A percentile compares a stretch with the other conserved stretches of the same genome.
Evolutionary conservation across 805 yeast genomes (phyloP).

Genomic region (Candida sanyiensis): DNA sequence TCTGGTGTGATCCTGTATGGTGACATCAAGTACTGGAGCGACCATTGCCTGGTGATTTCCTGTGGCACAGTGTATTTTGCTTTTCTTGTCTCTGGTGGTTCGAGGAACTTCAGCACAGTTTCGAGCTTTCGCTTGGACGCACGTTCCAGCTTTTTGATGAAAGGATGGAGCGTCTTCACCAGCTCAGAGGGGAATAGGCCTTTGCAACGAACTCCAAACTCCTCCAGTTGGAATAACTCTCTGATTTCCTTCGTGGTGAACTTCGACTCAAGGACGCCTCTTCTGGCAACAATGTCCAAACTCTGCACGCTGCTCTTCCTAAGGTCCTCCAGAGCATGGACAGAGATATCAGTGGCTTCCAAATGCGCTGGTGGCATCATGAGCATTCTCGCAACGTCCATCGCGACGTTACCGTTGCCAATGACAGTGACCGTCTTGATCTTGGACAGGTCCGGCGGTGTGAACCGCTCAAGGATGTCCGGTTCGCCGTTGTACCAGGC

Average conservation of each 20-base stretch:
- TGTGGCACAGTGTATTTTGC: slow-evolving; percentile 19
- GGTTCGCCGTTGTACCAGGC: slow-evolving; percentile 97
- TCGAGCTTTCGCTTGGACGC: slow-evolving; percentile 59
- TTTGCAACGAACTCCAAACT: slow-evolving; percentile 41
- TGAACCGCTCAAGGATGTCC: slow-evolving; percentile 32
- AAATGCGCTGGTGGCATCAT: slow-evolving; percentile 54
- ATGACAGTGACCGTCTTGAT: slow-evolving; percentile 68
- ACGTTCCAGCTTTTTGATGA: slow-evolving; percentile 33
- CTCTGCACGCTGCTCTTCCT: slow-evolving; percentile 47
- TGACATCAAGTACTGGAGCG: slow-evolving; percentile 58
- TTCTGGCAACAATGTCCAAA: slow-evolving; percentile 74
- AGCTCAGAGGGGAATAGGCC: slow-evolving; percentile 35
- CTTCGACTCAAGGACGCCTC: slow-evolving; percentile 81
- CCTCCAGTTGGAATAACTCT: slow-evolving; percentile 63
- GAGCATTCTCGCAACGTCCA: slow-evolving; percentile 81
- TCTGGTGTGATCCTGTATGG: slow-evolving; percentile 49
- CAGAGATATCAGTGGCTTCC: slow-evolving; percentile 66
- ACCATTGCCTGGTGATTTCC: slow-evolving; percentile 40
- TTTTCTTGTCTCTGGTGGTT: slow-evolving; percentile 27
- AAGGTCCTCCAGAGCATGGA: slow-evolving; percentile 51
- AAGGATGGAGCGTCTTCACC: slow-evolving; percentile 19
- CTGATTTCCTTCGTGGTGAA: slow-evolving; percentile 90
- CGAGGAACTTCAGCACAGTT: slow-evolving; percentile 49
- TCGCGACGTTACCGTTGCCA: slow-evolving; percentile 97
- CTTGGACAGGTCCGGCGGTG: slow-evolving; percentile 50